These are phyloP conservation scores for Candida silvicultrix DNA, from an alignment of 805 yeast species.

Conservation along the genomic window DNA sequence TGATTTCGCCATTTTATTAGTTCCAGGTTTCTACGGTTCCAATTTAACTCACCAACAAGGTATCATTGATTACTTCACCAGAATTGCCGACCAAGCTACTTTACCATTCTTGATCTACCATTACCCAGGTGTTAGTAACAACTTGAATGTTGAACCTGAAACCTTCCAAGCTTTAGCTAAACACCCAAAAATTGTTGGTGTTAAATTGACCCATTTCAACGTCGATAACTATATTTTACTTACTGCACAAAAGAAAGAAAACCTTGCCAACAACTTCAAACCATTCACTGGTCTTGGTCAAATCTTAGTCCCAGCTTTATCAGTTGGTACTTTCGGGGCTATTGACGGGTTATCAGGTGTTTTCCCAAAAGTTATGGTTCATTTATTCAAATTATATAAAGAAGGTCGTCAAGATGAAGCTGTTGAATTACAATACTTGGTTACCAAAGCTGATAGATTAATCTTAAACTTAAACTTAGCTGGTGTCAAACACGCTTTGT, in stretches of 20 bases:
- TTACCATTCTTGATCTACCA: constrained; percentile 31
- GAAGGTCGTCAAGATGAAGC: constrained; percentile 35
- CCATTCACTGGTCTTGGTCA: constrained; percentile 49
- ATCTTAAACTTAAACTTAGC: constrained; percentile 25
- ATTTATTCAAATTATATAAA: constrained; percentile 27
- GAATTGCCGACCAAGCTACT: constrained; percentile 26
- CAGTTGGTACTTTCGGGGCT: constrained; percentile 40
- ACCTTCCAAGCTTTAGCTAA: constrained; percentile 21
- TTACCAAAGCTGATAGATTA: constrained; percentile 32
- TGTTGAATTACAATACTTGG: constrained; percentile 33
- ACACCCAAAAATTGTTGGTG: constrained; percentile 32
- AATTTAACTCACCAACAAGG: constrained; percentile 27
- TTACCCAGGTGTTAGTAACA: constrained; percentile 32
- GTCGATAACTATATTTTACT: constrained; percentile 37
- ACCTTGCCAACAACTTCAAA: constrained; percentile 30
- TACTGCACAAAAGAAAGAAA: constrained; percentile 29
- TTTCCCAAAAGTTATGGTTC: constrained; percentile 41
- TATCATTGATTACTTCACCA: constrained; percentile 24
- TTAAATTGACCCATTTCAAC: constrained; percentile 40
- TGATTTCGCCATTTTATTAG: constrained; percentile 26
- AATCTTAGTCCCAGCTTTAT: constrained; percentile 38
- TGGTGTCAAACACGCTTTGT: constrained; percentile 25
- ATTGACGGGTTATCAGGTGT: constrained; percentile 48
- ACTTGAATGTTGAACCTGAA: constrained; percentile 22
- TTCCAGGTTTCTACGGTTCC: constrained; percentile 32